phyloP scores from a whole-genome alignment of 2,329 filamentous ascomycete genomes.

The Microthyrium microscopicum region DNA sequence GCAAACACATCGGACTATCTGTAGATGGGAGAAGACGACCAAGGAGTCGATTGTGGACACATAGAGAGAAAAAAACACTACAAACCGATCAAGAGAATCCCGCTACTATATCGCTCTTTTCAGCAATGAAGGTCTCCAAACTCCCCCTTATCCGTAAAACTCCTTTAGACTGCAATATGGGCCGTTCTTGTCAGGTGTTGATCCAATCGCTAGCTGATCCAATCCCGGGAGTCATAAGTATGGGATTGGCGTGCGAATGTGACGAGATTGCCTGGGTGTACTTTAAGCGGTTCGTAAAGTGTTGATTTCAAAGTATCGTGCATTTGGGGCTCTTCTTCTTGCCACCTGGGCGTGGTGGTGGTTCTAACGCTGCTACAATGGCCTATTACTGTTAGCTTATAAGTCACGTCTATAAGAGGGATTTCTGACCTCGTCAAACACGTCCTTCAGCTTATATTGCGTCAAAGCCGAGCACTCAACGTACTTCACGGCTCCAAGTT shows the following conservation, averaged over 20 bases:
- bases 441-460: conserved; percentile 96
- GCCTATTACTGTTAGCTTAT: conserved; percentile 38
- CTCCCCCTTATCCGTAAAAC: too few relatives aligned
- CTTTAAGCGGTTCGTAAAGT: not conserved
- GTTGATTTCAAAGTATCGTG: conserved; percentile 6
- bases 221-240: not conserved
- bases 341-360: conserved; percentile 35
- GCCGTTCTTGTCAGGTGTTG: not conserved
- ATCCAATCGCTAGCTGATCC: not conserved
- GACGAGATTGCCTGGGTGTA: not conserved
- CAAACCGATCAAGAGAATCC: too few relatives aligned
- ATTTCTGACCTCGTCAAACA: conserved; percentile 75
- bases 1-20: too few relatives aligned
- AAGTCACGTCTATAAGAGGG: not conserved
- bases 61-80: too few relatives aligned
- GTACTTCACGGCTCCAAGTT: conserved; percentile 94
- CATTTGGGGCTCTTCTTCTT: conserved; percentile 7
- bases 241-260: not conserved
- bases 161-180: not conserved
- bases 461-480: conserved; percentile 97
- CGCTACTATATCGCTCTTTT: too few relatives aligned
- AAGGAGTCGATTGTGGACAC: too few relatives aligned
- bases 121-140: too few relatives aligned
- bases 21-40: too few relatives aligned
- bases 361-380: conserved; percentile 88